Percentiles rank a stretch among this genome's conserved stretches.
Evolutionary conservation across 371 early-diverging fungal genomes (phyloP).

Genomic region (Dichotomocladium elegans): DNA sequence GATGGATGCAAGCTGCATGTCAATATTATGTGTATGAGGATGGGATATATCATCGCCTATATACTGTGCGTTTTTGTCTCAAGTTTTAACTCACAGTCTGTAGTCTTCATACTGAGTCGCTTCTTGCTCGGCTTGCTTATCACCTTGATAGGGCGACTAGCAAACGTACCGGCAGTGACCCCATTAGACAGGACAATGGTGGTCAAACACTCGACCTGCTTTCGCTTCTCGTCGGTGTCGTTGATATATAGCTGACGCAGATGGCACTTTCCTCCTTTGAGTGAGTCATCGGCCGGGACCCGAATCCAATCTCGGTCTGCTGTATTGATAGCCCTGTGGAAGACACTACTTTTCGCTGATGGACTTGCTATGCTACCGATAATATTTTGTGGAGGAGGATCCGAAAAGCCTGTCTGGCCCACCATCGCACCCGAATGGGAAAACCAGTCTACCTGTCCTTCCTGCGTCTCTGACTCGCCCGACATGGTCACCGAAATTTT

Average conservation of each 20-base stretch:
- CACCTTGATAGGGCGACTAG: slow-evolving; percentile 77
- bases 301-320: slow-evolving; percentile 2
- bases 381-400: not conserved
- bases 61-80: too few relatives aligned
- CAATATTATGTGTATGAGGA: not conserved
- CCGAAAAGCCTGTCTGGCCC: not conserved
- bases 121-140: slow-evolving; percentile 86
- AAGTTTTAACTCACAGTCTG: slow-evolving; percentile 59
- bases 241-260: slow-evolving; percentile 80
- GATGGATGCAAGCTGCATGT: slow-evolving; percentile 71
- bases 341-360: slow-evolving; percentile 11
- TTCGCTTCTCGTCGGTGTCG: slow-evolving; percentile 79
- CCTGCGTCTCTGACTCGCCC: not conserved
- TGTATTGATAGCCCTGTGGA: slow-evolving; percentile 1
- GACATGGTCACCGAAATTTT: slow-evolving; percentile 15
- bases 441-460: not conserved
- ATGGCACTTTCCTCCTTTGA: slow-evolving; percentile 63
- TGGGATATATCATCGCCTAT: not conserved
- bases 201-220: slow-evolving; percentile 68
- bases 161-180: slow-evolving; percentile 58
- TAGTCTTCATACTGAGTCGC: slow-evolving; percentile 78
- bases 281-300: slow-evolving; percentile 19
- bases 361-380: not conserved
- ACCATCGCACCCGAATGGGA: not conserved
- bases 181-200: slow-evolving; percentile 62